Percentiles rank a stretch among this genome's conserved stretches.
phyloP scores from a whole-genome alignment of 371 early-diverging fungal genomes.

The Entomophthora muscae region DNA sequence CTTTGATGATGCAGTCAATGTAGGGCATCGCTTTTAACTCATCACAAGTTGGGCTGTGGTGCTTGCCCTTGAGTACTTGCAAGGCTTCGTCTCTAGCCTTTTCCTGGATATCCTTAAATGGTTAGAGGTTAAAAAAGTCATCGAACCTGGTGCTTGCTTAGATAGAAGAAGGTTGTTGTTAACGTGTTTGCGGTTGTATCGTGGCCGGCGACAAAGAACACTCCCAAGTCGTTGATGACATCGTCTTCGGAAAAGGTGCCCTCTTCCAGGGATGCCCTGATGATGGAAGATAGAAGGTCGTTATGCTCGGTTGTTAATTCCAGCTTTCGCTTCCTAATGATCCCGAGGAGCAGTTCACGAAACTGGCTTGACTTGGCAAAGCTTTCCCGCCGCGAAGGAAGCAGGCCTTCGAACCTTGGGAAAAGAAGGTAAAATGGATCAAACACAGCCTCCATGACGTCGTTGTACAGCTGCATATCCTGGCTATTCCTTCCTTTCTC shows the following conservation, averaged over 20 bases:
- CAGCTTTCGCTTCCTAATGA: neutral
- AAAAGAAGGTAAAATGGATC: constrained; percentile 4
- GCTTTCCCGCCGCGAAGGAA: neutral
- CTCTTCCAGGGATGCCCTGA: constrained; percentile 1
- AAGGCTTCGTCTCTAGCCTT: neutral
- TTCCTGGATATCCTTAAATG: constrained; percentile 7
- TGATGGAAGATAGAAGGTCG: constrained; percentile 3
- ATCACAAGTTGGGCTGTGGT: neutral
- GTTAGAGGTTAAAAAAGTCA: no score
- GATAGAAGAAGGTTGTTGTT: constrained; percentile 1
- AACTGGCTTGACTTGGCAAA: no score
- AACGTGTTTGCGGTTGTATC: constrained; percentile 8
- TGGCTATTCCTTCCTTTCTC: neutral
- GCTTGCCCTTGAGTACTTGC: neutral
- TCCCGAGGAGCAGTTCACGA: no score
- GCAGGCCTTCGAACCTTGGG: neutral
- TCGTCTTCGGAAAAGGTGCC: constrained; percentile 1
- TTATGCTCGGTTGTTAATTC: neutral
- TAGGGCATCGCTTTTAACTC: constrained; percentile 1
- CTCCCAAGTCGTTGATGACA: neutral
- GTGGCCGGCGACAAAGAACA: constrained; percentile 8
- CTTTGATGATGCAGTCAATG: constrained; percentile 1
- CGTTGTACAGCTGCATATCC: neutral
- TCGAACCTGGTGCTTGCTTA: constrained; percentile 3
- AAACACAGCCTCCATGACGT: neutral